Base-by-base conservation (phyloP, 257 asterid genomes). In the Rubia yunnanensis region DNA sequence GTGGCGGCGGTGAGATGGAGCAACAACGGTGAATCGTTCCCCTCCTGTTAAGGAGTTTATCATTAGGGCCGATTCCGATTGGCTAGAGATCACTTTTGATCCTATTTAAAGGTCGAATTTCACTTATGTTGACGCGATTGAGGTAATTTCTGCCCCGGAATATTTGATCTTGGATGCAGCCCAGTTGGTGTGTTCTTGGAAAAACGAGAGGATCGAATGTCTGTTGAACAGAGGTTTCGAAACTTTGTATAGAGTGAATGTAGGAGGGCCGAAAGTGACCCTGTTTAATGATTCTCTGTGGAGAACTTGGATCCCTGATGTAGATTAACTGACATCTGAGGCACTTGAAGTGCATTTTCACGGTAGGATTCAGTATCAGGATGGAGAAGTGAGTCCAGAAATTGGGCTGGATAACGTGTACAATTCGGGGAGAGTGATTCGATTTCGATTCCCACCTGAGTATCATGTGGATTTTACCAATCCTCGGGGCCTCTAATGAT, bases 271-370 rank as follows among this genome's bases (percentile, higher is more conserved):
- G 67, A 90, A 88, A 72, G 88, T 94, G 67, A 94, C 99, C 1
- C 99, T 97, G 44, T 90, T 87, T 59, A 94, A 94, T 34, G 99
- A 94, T 77, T 87, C 99, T n/a, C 22, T 92, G 24, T 89, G 96
- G 97, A 92, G 99, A 64, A 84, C 95, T 44, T 92, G 97, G 99
- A 69, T 84, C 9, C 60, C 87, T 1, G 99, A 92, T 80, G 95
- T 83, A 50, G 74, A 72, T 70, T 75, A 65, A 78, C 56, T 86
- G 36, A 67, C 64, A 31, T 75, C 78, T 1, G 84, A 77, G 20
- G 74, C 79, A 4, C 76, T 82, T 28, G 56, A 44, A n/a, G 65
- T 82, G 41, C 80, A 74, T 60, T 90, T 83, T 72, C 76, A 86
- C 48, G 99, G 96, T 11, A 75, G 82, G 74, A 86, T 90, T 67